phyloP scores from a whole-genome alignment of 441 rosid genomes.

The Erodium texanum region DNA sequence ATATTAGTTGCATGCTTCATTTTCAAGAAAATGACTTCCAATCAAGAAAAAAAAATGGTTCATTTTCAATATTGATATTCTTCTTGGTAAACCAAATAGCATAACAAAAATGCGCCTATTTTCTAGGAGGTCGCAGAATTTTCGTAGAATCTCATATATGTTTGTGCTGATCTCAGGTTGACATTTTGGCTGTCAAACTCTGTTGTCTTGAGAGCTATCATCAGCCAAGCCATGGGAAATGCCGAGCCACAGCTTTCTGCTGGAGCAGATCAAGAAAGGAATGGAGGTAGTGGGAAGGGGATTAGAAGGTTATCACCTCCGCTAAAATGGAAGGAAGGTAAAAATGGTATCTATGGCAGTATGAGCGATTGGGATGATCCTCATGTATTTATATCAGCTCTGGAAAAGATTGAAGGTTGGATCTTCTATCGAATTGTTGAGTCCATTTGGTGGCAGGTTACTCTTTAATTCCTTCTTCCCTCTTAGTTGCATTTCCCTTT shows the following conservation, averaged over 20 bases:
- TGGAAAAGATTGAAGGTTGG: slow-evolving; percentile 89
- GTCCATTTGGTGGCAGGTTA: slow-evolving; percentile 98
- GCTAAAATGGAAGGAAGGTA: slow-evolving; percentile 44
- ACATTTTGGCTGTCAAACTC: slow-evolving; percentile 93
- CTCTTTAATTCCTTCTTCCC: slow-evolving; percentile 13
- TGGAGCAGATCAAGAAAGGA: slow-evolving; percentile 5
- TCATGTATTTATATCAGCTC: slow-evolving; percentile 42
- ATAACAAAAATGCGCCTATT: not conserved
- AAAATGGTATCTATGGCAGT: slow-evolving; percentile 18
- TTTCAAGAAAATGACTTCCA: not conserved
- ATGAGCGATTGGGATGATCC: slow-evolving; percentile 56
- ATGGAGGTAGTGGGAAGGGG: slow-evolving; percentile 27
- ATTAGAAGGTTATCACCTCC: slow-evolving; percentile 27
- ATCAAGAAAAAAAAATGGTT: no score
- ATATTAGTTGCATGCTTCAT: not conserved
- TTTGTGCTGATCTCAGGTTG: slow-evolving; percentile 44
- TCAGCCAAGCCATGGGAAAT: slow-evolving; percentile 39
- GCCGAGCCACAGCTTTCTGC: slow-evolving; percentile 30
- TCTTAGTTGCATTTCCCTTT: not conserved
- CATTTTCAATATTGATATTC: not conserved
- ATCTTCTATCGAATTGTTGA: slow-evolving; percentile 76
- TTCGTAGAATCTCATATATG: slow-evolving; percentile 8
- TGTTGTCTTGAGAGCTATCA: slow-evolving; percentile 58
- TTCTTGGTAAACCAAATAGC: not conserved
- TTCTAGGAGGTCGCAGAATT: slow-evolving; percentile 10